These are phyloP conservation scores for Neofusicoccum parvum DNA, from an alignment of 2,329 filamentous ascomycete species.

Conservation along the genomic window DNA sequence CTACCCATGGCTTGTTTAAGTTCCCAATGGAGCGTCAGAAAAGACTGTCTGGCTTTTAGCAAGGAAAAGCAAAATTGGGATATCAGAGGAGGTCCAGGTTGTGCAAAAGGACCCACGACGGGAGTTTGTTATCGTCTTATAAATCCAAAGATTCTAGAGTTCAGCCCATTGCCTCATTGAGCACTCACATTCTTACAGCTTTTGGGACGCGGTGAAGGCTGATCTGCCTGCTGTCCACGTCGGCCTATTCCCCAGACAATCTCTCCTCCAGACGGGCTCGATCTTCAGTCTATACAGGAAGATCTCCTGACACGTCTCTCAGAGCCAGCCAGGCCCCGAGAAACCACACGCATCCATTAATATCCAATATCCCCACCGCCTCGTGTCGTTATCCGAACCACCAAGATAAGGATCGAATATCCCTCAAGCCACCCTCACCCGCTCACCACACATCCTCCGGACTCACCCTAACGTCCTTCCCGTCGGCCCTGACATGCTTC, in stretches of 20 bases:
- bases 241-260: neutral
- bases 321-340: too few species aligned
- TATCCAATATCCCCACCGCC: too few species aligned
- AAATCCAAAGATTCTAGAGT: neutral
- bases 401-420: neutral
- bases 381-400: too few species aligned
- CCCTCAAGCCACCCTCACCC: neutral
- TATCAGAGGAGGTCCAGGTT: too few species aligned
- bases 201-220: neutral
- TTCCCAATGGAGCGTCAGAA: too few species aligned
- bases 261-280: neutral
- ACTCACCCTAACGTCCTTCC: conserved; percentile 74
- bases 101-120: too few species aligned
- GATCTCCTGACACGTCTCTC: too few species aligned
- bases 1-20: too few species aligned
- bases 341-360: too few species aligned
- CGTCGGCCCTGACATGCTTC: conserved; percentile 77
- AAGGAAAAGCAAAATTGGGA: neutral
- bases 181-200: neutral
- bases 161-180: neutral
- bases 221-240: neutral
- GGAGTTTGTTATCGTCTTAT: too few species aligned
- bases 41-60: neutral
- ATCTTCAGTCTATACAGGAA: too few species aligned
- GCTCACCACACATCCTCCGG: conserved; percentile 83